Conservation (phyloP, 495 filamentous ascomycete species). For the Cercophora sp. region DNA sequence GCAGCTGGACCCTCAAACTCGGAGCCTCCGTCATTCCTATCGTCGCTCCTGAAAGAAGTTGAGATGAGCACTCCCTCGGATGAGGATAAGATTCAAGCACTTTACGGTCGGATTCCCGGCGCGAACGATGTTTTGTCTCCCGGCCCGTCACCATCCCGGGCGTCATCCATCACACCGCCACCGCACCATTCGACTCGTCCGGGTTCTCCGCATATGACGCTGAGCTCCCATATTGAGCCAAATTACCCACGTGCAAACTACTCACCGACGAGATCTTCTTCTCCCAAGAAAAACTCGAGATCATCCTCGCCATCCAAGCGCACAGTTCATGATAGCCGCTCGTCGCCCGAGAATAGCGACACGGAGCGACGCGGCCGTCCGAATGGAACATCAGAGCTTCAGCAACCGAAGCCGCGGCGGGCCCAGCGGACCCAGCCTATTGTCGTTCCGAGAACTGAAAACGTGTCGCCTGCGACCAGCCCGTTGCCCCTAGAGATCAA, state of each 20-base stretch:
- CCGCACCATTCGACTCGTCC: conserved; percentile 61
- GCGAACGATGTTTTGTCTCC: conserved; percentile 55
- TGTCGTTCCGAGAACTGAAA: conserved; percentile 42
- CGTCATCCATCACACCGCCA: conserved; percentile 65
- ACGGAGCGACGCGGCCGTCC: conserved; percentile 33
- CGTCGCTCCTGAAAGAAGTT: conserved; percentile 81
- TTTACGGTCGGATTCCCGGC: conserved; percentile 44
- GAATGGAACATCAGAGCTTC: conserved; percentile 34
- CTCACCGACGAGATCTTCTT: conserved; percentile 42
- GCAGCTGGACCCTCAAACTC: conserved; percentile 16
- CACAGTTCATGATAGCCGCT: conserved; percentile 19
- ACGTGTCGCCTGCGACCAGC: conserved; percentile 53
- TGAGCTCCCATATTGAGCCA: conserved; percentile 63
- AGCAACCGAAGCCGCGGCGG: conserved; percentile 49
- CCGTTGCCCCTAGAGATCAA: conserved; percentile 68
- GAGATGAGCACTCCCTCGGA: conserved; percentile 60
- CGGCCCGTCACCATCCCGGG: conserved; percentile 63
- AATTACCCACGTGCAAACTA: conserved; percentile 58
- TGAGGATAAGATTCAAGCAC: conserved; percentile 48
- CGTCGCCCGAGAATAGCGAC: conserved; percentile 42
- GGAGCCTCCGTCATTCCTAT: conserved; percentile 62
- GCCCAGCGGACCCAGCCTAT: conserved; percentile 27
- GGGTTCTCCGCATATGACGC: conserved; percentile 58
- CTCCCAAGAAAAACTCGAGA: conserved; percentile 32
- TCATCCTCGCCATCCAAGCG: conserved; percentile 18